A percentile compares a stretch with the other conserved stretches of the same genome.
These are phyloP conservation scores for Pyrenophora seminiperda DNA, from an alignment of 2,329 filamentous ascomycete species.

Conservation along the genomic window DNA sequence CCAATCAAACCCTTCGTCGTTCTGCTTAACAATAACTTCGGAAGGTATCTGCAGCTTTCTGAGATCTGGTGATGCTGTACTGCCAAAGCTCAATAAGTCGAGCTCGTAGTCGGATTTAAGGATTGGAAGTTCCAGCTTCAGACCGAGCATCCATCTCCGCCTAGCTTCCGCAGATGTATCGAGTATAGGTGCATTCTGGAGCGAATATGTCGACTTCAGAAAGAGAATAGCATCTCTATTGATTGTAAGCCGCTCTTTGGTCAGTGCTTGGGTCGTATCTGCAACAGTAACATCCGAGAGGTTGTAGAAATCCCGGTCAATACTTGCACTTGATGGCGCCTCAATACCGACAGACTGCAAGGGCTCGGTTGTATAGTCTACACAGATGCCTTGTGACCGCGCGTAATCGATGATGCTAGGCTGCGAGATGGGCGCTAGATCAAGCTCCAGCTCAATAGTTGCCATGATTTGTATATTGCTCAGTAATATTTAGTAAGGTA, in stretches of 20 bases:
- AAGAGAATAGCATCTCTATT: slow-evolving; percentile 37
- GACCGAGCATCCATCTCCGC: slow-evolving; percentile 23
- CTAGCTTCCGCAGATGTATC: slow-evolving; percentile 3
- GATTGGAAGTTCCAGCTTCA: slow-evolving; percentile 56
- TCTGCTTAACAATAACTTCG: slow-evolving; percentile 46
- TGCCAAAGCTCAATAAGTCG: slow-evolving; percentile 51
- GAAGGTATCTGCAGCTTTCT: slow-evolving; percentile 39
- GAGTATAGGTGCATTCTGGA: slow-evolving; percentile 6
- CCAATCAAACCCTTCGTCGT: slow-evolving; percentile 53
- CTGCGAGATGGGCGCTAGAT: slow-evolving; percentile 16
- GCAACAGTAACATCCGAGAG: slow-evolving; percentile 16
- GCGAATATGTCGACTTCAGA: slow-evolving; percentile 26
- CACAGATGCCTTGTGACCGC: slow-evolving; percentile 51
- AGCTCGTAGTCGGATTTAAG: slow-evolving; percentile 53
- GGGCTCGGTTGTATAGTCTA: slow-evolving; percentile 42
- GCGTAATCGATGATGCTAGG: slow-evolving; percentile 55
- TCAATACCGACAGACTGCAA: slow-evolving; percentile 22
- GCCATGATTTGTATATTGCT: neutral
- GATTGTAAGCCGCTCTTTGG: slow-evolving; percentile 37
- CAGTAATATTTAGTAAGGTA: neutral
- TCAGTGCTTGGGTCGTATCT: slow-evolving; percentile 21
- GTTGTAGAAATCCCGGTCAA: slow-evolving; percentile 30
- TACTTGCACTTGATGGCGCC: slow-evolving; percentile 10
- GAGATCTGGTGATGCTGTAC: slow-evolving; percentile 29
- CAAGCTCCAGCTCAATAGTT: slow-evolving; percentile 20